phyloP scores from a whole-genome alignment of 345 rosid genomes.

The Citrus medica region DNA sequence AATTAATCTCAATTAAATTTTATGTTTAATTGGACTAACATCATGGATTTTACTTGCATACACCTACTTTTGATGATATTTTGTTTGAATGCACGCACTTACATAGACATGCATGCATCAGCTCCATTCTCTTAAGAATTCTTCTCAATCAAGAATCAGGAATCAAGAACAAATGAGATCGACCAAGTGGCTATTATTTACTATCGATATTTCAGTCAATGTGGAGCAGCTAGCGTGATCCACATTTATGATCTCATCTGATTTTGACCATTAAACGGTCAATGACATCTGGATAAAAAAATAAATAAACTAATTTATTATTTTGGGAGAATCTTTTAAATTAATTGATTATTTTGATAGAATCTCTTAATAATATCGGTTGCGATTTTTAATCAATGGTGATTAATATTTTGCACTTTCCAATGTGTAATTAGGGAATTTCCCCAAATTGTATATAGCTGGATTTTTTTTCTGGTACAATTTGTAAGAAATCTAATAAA shows the following conservation, averaged over 20 bases:
- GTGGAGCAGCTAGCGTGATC: not conserved
- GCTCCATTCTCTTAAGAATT: not conserved
- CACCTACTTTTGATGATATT: not conserved
- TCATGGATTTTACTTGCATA: no score
- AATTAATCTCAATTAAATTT: no score
- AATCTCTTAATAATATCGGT: not conserved
- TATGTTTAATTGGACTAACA: no score
- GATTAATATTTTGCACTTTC: conserved; percentile 22
- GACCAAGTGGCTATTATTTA: not conserved
- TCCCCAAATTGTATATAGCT: not conserved
- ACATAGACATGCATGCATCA: not conserved
- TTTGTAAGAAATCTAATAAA: not conserved
- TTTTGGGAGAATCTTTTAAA: not conserved
- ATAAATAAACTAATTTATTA: not conserved
- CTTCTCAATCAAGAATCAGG: not conserved
- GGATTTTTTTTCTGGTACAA: no score
- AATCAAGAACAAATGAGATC: not conserved
- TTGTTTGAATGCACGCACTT: not conserved
- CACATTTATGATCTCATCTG: not conserved
- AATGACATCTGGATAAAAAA: not conserved
- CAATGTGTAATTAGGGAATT: conserved; percentile 1
- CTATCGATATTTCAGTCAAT: not conserved
- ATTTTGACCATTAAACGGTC: not conserved
- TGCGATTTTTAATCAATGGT: not conserved
- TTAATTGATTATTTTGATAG: not conserved